Evolutionary conservation across 805 yeast genomes (phyloP).

Genomic region (Alloascoidea africana): DNA sequence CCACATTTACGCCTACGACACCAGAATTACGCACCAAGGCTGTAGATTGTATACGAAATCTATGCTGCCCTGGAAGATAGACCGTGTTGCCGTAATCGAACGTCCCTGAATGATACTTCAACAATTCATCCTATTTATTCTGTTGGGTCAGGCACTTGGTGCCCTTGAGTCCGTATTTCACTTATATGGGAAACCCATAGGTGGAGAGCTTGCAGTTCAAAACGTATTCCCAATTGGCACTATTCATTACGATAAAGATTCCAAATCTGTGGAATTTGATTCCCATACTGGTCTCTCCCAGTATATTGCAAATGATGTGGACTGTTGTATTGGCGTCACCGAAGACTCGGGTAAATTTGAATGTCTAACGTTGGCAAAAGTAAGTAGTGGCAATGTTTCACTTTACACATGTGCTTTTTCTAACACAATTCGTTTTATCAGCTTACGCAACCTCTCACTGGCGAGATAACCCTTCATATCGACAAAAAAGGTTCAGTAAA

Average conservation of each 20-base stretch:
- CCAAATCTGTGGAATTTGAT: not conserved
- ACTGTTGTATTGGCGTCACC: slow-evolving; percentile 8
- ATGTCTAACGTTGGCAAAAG: slow-evolving; percentile 6
- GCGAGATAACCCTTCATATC: not conserved
- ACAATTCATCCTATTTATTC: too few relatives aligned
- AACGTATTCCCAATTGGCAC: slow-evolving; percentile 2
- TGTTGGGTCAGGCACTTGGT: slow-evolving; percentile 4
- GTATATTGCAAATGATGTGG: slow-evolving; percentile 6
- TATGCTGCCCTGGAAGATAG: too few relatives aligned
- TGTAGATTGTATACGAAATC: slow-evolving; percentile 6
- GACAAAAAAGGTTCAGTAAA: not conserved
- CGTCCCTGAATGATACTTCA: too few relatives aligned
- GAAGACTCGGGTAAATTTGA: slow-evolving; percentile 5
- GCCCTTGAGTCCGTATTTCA: not conserved
- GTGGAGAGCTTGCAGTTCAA: not conserved
- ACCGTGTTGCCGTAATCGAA: too few relatives aligned
- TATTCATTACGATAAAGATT: not conserved
- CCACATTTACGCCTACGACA: too few relatives aligned
- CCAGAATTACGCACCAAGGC: too few relatives aligned
- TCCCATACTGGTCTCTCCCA: too few relatives aligned
- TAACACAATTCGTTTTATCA: slow-evolving; percentile 4
- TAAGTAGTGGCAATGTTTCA: slow-evolving; percentile 1
- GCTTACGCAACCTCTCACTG: not conserved
- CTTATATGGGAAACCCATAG: slow-evolving; percentile 4
- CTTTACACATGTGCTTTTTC: not conserved